phyloP scores from a whole-genome alignment of 768 basidiomycete species.

The Lepiota venenata region DNA sequence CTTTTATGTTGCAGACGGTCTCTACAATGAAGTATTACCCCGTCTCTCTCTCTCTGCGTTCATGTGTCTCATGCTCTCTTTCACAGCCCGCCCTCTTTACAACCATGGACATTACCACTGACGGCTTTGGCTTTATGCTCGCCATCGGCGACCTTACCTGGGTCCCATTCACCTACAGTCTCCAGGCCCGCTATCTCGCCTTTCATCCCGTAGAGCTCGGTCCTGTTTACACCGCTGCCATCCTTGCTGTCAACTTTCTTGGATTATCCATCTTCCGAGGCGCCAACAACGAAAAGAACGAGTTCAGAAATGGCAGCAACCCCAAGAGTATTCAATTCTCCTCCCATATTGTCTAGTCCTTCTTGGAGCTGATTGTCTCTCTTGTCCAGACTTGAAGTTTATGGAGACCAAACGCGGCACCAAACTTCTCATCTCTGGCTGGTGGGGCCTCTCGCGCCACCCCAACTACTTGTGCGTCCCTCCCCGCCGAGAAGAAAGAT shows the following conservation, averaged over 20 bases:
- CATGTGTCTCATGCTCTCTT: neutral
- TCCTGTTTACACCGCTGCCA: slow-evolving; percentile 45
- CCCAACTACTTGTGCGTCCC: slow-evolving; percentile 80
- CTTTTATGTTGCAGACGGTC: slow-evolving; percentile 81
- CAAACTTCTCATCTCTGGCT: slow-evolving; percentile 90
- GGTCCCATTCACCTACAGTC: slow-evolving; percentile 92
- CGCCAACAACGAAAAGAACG: slow-evolving; percentile 92
- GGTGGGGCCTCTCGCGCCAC: slow-evolving; percentile 96
- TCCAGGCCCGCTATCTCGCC: slow-evolving; percentile 95
- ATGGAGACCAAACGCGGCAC: slow-evolving; percentile 83
- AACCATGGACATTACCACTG: slow-evolving; percentile 96
- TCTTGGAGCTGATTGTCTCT: slow-evolving; percentile 4
- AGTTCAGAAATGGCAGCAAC: slow-evolving; percentile 91
- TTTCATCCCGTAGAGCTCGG: slow-evolving; percentile 83
- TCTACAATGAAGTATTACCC: slow-evolving; percentile 81
- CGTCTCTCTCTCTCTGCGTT: neutral
- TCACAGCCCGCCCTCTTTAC: slow-evolving; percentile 81
- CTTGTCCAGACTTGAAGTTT: slow-evolving; percentile 61
- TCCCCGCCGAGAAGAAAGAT: neutral
- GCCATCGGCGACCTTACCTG: slow-evolving; percentile 87
- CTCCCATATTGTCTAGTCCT: slow-evolving; percentile 7
- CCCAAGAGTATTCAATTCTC: slow-evolving; percentile 74
- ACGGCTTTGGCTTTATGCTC: slow-evolving; percentile 99
- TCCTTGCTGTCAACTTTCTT: slow-evolving; percentile 60
- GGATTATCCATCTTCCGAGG: slow-evolving; percentile 92